phyloP scores from a whole-genome alignment of 2,329 filamentous ascomycete species.

The Ustilaginoidea virens region DNA sequence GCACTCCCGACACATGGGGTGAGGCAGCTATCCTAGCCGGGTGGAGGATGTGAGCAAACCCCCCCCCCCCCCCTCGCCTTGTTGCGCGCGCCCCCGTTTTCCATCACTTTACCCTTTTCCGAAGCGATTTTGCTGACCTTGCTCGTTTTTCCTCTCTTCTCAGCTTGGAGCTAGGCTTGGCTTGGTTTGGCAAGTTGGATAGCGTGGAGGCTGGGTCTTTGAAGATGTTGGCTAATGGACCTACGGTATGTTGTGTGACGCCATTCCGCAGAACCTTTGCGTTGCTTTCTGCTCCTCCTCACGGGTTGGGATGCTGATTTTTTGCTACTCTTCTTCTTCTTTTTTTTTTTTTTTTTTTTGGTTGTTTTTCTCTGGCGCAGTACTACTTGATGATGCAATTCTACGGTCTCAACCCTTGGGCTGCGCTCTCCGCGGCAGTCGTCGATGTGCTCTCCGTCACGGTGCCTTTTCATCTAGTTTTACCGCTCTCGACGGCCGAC shows the following conservation, averaged over 20 bases:
- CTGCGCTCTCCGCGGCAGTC: constrained; percentile 43
- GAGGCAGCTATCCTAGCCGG: constrained; percentile 39
- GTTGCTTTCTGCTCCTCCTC: no score
- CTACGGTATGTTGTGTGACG: constrained; percentile 40
- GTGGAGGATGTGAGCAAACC: constrained; percentile 37
- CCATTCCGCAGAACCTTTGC: background rate
- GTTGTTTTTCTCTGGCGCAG: no score
- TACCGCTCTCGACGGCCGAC: constrained; percentile 50
- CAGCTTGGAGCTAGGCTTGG: constrained; percentile 54
- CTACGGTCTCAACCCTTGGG: constrained; percentile 51
- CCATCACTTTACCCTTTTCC: no score
- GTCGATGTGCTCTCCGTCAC: constrained; percentile 57
- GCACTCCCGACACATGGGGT: constrained; percentile 43
- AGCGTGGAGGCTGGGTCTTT: constrained; percentile 53
- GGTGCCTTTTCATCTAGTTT: constrained; percentile 61
- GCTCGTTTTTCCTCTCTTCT: background rate
- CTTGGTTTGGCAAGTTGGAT: constrained; percentile 63
- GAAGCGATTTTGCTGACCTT: constrained; percentile 5
- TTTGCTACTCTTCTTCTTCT: no score
- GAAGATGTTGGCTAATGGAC: constrained; percentile 57
- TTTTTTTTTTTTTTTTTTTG: no score
- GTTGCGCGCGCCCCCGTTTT: no score
- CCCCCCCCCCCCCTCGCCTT: background rate
- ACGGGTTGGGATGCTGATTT: no score
- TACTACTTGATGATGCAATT: constrained; percentile 64